Evolutionary conservation across 352 stramenopile genomes (phyloP).

Genomic region (Elongisporangium undulatum): DNA sequence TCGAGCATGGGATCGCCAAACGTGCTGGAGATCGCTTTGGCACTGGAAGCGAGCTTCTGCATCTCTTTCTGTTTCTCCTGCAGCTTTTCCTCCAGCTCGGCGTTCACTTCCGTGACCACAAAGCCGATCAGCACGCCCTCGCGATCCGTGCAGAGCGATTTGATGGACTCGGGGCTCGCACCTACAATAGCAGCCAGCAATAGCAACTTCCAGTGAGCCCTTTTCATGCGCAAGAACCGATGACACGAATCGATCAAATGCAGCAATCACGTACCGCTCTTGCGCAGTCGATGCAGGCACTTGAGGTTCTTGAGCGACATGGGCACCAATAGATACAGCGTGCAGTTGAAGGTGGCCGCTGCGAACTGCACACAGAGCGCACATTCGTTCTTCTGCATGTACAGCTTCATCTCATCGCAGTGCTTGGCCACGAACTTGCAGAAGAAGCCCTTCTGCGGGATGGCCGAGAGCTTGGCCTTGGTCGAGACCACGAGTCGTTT

Average conservation of each 20-base stretch:
- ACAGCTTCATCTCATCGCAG: slow-evolving; percentile 80
- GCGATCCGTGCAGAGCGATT: slow-evolving; percentile 80
- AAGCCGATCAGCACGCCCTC: slow-evolving; percentile 85
- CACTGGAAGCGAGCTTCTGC: slow-evolving; percentile 68
- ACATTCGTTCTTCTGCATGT: slow-evolving; percentile 87
- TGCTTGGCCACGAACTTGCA: slow-evolving; percentile 88
- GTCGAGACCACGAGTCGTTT: slow-evolving; percentile 69
- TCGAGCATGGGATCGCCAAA: slow-evolving; percentile 85
- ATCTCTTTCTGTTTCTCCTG: slow-evolving; percentile 74
- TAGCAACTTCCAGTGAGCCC: slow-evolving; percentile 1
- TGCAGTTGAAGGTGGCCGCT: slow-evolving; percentile 81
- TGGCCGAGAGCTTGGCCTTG: slow-evolving; percentile 71
- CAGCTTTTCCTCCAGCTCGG: slow-evolving; percentile 78
- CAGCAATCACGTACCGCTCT: slow-evolving; percentile 51
- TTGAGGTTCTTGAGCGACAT: slow-evolving; percentile 58
- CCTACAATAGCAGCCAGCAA: slow-evolving; percentile 25
- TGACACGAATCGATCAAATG: neutral
- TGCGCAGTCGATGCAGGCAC: slow-evolving; percentile 76
- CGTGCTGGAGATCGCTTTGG: slow-evolving; percentile 70
- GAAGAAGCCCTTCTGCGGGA: slow-evolving; percentile 86
- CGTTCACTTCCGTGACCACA: slow-evolving; percentile 85
- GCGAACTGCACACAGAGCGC: slow-evolving; percentile 80
- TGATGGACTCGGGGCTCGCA: slow-evolving; percentile 73
- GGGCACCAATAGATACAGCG: slow-evolving; percentile 76
- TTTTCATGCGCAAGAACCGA: neutral